A percentile compares a stretch with the other conserved stretches of the same genome.
These are phyloP conservation scores for Cerioporus squamosus DNA, from an alignment of 1,284 basidiomycete genomes.

Conservation along the genomic window DNA sequence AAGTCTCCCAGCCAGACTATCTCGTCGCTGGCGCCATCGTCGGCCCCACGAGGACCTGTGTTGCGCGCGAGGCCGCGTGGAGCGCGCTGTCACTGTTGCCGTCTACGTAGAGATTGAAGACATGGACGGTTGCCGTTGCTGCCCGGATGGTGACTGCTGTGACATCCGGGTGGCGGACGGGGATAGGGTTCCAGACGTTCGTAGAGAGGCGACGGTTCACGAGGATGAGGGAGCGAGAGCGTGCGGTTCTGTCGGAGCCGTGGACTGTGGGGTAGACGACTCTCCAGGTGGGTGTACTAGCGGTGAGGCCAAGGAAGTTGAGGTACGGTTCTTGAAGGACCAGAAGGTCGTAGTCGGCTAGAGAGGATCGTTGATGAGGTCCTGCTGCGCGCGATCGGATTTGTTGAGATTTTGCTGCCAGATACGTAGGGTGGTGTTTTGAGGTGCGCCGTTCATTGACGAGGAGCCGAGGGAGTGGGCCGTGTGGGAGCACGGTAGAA, in stretches of 20 bases:
- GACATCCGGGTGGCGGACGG: slow-evolving; percentile 30
- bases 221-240: slow-evolving; percentile 32
- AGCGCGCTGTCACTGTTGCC: slow-evolving; percentile 27
- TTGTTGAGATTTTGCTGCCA: slow-evolving; percentile 36
- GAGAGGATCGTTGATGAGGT: slow-evolving; percentile 25
- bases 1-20: slow-evolving; percentile 51
- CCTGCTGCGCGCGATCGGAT: slow-evolving; percentile 26
- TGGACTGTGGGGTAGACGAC: slow-evolving; percentile 32
- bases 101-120: slow-evolving; percentile 45
- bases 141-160: slow-evolving; percentile 30
- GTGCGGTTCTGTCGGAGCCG: neutral
- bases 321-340: slow-evolving; percentile 41
- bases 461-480: neutral
- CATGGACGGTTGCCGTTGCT: slow-evolving; percentile 9
- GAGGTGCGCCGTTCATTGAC: neutral
- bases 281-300: slow-evolving; percentile 27
- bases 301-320: slow-evolving; percentile 18
- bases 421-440: slow-evolving; percentile 12
- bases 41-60: neutral
- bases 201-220: slow-evolving; percentile 33
- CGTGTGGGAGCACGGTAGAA: neutral
- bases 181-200: slow-evolving; percentile 29
- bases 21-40: slow-evolving; percentile 2
- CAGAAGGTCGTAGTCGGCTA: slow-evolving; percentile 34
- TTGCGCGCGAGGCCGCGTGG: slow-evolving; percentile 5